These are phyloP conservation scores for Phoma herbarum DNA, from an alignment of 2,329 filamentous ascomycete species.

Conservation along the genomic window DNA sequence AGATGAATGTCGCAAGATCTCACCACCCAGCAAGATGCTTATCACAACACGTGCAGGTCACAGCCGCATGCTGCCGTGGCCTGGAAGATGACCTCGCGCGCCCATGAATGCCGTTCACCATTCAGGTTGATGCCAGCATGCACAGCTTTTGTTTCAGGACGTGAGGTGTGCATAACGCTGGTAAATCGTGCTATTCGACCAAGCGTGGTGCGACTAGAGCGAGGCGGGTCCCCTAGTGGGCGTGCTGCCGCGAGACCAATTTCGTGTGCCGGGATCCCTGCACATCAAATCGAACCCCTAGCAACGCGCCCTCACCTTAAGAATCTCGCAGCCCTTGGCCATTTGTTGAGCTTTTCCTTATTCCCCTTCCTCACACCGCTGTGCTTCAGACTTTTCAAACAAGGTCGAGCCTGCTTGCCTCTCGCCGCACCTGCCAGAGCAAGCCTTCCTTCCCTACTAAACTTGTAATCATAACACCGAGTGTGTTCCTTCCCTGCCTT, in stretches of 20 bases:
- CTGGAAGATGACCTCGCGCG: constrained; percentile 7
- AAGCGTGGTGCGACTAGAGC: constrained; percentile 34
- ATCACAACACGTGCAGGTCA: constrained; percentile 25
- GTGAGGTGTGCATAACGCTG: constrained; percentile 43
- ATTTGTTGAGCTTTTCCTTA: constrained; percentile 37
- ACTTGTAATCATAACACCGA: constrained; percentile 43
- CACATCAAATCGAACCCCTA: constrained; percentile 44
- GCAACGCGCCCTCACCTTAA: constrained; percentile 50
- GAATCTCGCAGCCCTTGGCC: constrained; percentile 44
- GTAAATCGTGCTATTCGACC: constrained; percentile 41
- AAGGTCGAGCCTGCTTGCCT: constrained; percentile 42
- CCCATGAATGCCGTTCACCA: not conserved
- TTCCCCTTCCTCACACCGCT: constrained; percentile 46
- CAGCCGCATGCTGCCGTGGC: constrained; percentile 19
- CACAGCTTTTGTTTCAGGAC: constrained; percentile 43
- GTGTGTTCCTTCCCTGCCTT: constrained; percentile 30
- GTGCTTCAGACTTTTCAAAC: constrained; percentile 35
- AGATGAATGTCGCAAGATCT: constrained; percentile 19
- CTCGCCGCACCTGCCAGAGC: constrained; percentile 37
- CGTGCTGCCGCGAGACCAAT: constrained; percentile 46
- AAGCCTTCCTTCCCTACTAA: constrained; percentile 44
- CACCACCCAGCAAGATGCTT: constrained; percentile 24
- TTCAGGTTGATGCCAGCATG: constrained; percentile 29
- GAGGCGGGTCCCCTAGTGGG: constrained; percentile 44
- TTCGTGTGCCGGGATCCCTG: constrained; percentile 44